Conservation (phyloP, 2,329 filamentous ascomycete genomes). For the Gnomoniopsis sp. region DNA sequence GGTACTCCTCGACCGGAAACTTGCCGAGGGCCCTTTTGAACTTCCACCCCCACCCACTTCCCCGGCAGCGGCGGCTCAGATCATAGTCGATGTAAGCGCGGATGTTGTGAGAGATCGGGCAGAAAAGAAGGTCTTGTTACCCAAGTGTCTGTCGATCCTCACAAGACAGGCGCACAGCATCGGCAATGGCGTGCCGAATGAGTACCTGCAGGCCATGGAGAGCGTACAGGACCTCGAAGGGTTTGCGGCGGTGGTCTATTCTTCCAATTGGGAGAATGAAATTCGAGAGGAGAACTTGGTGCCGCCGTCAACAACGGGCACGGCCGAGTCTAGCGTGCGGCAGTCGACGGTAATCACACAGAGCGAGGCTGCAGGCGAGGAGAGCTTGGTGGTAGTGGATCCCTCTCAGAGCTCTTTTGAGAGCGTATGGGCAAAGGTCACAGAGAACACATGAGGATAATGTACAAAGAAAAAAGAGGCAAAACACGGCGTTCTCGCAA, state of each 20-base stretch:
- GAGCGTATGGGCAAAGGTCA: conserved; percentile 66
- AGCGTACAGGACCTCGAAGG: conserved; percentile 72
- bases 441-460: conserved; percentile 31
- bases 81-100: conserved; percentile 35
- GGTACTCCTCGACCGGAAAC: conserved; percentile 76
- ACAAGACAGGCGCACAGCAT: conserved; percentile 89
- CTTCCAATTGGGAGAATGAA: conserved; percentile 74
- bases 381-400: conserved; percentile 54
- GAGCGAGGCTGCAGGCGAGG: conserved; percentile 33
- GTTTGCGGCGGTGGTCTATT: conserved; percentile 84
- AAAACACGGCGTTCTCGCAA: not conserved
- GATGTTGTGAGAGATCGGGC: conserved; percentile 50
- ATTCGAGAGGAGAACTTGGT: conserved; percentile 47
- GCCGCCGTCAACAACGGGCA: conserved; percentile 17
- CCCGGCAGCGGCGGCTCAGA: conserved; percentile 16
- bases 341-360: conserved; percentile 23
- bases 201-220: conserved; percentile 73
- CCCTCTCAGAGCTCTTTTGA: conserved; percentile 52
- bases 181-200: conserved; percentile 71
- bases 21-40: conserved; percentile 77
- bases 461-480: not conserved
- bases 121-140: conserved; percentile 67
- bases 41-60: conserved; percentile 34
- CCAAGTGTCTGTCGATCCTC: conserved; percentile 84
- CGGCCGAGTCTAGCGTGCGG: conserved; percentile 18